Evolutionary conservation across 192 early-diverging fungal genomes (phyloP).

Genomic region (Chytriomyces sp.): DNA sequence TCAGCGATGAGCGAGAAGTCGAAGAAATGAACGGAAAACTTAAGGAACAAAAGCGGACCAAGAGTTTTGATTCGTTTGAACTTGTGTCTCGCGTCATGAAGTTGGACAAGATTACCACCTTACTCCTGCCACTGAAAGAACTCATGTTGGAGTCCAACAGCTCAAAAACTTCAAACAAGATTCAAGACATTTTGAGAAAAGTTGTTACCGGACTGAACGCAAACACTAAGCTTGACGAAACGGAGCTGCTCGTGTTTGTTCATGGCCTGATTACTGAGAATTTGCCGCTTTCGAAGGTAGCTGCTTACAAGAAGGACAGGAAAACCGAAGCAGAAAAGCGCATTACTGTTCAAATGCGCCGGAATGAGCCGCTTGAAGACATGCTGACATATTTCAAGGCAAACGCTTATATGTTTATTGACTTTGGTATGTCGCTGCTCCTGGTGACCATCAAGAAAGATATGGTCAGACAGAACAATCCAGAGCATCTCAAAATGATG

Average conservation of each 20-base stretch:
- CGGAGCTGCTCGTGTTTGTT: slow-evolving; percentile 79
- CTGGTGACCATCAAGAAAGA: slow-evolving; percentile 65
- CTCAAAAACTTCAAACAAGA: slow-evolving; percentile 72
- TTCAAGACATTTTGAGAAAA: slow-evolving; percentile 78
- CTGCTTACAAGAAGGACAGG: slow-evolving; percentile 55
- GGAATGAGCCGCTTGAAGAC: slow-evolving; percentile 55
- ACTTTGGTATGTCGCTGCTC: slow-evolving; percentile 91
- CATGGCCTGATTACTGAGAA: slow-evolving; percentile 88
- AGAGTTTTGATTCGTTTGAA: slow-evolving; percentile 88
- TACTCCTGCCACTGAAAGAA: slow-evolving; percentile 88
- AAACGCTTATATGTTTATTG: slow-evolving; percentile 90
- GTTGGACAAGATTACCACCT: slow-evolving; percentile 67
- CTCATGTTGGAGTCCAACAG: slow-evolving; percentile 84
- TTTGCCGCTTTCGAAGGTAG: slow-evolving; percentile 70
- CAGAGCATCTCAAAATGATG: slow-evolving; percentile 71
- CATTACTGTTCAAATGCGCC: slow-evolving; percentile 73
- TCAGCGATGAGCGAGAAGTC: slow-evolving; percentile 86
- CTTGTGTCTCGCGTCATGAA: slow-evolving; percentile 72
- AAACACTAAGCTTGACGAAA: slow-evolving; percentile 71
- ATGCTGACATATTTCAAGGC: slow-evolving; percentile 78
- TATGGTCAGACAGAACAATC: slow-evolving; percentile 45
- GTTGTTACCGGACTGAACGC: slow-evolving; percentile 79
- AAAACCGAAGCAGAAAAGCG: slow-evolving; percentile 59
- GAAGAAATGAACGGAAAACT: slow-evolving; percentile 89
- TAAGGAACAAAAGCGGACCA: slow-evolving; percentile 85